Percentiles rank a stretch among this genome's conserved stretches.
Evolutionary conservation across 2,329 filamentous ascomycete genomes (phyloP).

Genomic region (Diaporthe helianthi): DNA sequence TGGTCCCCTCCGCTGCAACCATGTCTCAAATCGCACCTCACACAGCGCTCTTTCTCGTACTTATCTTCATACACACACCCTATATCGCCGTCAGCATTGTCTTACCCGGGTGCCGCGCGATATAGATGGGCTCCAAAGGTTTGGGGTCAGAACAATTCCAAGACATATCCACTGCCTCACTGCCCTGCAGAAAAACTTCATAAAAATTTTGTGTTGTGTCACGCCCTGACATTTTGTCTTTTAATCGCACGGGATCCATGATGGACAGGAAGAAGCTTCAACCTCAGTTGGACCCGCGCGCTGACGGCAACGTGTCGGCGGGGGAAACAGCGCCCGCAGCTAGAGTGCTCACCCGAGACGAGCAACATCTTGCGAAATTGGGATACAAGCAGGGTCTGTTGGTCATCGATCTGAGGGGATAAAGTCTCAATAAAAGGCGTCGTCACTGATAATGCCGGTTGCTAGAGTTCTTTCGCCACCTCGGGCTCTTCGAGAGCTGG

Average conservation of each 20-base stretch:
- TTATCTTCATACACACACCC: background rate
- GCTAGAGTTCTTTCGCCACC: conserved; percentile 43
- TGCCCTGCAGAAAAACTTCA: fast-evolving
- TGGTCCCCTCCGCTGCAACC: background rate
- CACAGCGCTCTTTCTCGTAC: background rate
- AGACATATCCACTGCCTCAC: no score
- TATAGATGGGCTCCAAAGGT: background rate
- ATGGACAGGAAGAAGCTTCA: conserved; percentile 22
- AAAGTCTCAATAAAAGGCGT: no score
- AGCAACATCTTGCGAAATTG: conserved; percentile 43
- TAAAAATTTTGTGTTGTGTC: background rate
- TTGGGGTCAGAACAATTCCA: background rate
- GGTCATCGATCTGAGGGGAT: no score
- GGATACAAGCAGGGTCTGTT: conserved; percentile 44
- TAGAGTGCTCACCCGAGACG: conserved; percentile 39
- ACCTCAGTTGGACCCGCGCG: conserved; percentile 3
- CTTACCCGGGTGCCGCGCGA: background rate
- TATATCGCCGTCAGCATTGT: background rate
- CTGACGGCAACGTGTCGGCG: conserved; percentile 20
- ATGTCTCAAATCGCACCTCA: conserved; percentile 1
- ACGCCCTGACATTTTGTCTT: fast-evolving
- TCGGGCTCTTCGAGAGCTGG: conserved; percentile 48
- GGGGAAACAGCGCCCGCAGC: conserved; percentile 35
- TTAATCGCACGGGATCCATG: fast-evolving
- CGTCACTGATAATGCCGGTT: background rate